phyloP scores from a whole-genome alignment of 805 yeast genomes.

The Zygosaccharomyces kombuchaensis region DNA sequence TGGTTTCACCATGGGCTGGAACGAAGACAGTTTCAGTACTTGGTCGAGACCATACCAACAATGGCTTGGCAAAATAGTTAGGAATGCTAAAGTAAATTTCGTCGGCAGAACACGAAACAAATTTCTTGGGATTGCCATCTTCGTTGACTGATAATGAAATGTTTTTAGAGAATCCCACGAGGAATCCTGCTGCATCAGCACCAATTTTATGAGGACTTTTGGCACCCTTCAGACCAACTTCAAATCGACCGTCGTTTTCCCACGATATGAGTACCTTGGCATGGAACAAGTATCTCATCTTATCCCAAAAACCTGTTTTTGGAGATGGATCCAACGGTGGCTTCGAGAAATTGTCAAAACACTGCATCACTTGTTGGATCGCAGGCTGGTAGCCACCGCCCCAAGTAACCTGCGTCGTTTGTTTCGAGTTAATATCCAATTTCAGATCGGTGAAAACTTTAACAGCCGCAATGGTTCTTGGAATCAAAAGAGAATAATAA shows the following conservation, averaged over 20 bases:
- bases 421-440: conserved; percentile 49
- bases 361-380: conserved; percentile 70
- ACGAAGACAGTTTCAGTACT: conserved; percentile 43
- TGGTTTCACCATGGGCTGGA: conserved; percentile 39
- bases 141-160: conserved; percentile 60
- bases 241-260: conserved; percentile 47
- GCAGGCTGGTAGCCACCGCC: conserved; percentile 83
- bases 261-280: conserved; percentile 58
- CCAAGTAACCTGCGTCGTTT: conserved; percentile 72
- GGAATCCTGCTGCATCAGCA: conserved; percentile 68
- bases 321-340: conserved; percentile 86
- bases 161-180: conserved; percentile 62
- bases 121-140: conserved; percentile 61
- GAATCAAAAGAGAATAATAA: conserved; percentile 56
- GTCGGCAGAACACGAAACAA: conserved; percentile 59
- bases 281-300: conserved; percentile 69
- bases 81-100: conserved; percentile 71
- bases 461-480: conserved; percentile 71
- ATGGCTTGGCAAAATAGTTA: conserved; percentile 54
- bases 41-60: conserved; percentile 56
- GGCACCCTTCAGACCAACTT: conserved; percentile 66
- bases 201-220: conserved; percentile 72
- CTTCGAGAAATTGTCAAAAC: conserved; percentile 78
- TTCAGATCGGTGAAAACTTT: conserved; percentile 63
- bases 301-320: conserved; percentile 91